Evolutionary conservation across 352 stramenopile species (phyloP).

Genomic region (Globisporangium canariense): DNA sequence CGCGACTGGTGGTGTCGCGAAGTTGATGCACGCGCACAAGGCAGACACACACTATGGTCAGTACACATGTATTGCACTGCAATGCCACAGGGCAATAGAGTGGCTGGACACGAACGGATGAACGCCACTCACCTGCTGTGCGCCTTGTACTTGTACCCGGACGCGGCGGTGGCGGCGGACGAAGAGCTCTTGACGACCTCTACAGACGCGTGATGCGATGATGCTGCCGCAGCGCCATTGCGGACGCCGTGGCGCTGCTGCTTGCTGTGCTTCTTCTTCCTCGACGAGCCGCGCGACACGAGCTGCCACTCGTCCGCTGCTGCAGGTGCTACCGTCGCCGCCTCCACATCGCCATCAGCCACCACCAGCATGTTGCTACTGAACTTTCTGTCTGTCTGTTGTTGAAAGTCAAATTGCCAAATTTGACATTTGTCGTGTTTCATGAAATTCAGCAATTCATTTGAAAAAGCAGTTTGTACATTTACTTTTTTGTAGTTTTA

Average conservation of each 20-base stretch:
- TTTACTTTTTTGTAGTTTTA: no score
- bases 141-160: constrained; percentile 11
- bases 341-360: not conserved
- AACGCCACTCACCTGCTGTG: constrained; percentile 4
- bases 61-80: not conserved
- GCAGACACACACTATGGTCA: not conserved
- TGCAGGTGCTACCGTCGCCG: not conserved
- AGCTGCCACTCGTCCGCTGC: constrained; percentile 15
- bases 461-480: no score
- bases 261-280: constrained; percentile 6
- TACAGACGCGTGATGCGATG: not conserved
- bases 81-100: not conserved
- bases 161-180: not conserved
- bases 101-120: not conserved
- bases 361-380: not conserved
- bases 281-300: constrained; percentile 12
- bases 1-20: not conserved
- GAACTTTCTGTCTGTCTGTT: not conserved
- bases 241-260: not conserved
- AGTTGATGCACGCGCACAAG: not conserved
- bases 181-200: constrained; percentile 5
- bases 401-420: not conserved
- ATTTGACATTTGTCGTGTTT: not conserved
- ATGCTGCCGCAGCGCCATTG: not conserved
- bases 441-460: no score